Evolutionary conservation across 2,329 filamentous ascomycete genomes (phyloP), one percentile per base, ranked within the genome.

Genomic region (Paecilomyces variotii): DNA sequence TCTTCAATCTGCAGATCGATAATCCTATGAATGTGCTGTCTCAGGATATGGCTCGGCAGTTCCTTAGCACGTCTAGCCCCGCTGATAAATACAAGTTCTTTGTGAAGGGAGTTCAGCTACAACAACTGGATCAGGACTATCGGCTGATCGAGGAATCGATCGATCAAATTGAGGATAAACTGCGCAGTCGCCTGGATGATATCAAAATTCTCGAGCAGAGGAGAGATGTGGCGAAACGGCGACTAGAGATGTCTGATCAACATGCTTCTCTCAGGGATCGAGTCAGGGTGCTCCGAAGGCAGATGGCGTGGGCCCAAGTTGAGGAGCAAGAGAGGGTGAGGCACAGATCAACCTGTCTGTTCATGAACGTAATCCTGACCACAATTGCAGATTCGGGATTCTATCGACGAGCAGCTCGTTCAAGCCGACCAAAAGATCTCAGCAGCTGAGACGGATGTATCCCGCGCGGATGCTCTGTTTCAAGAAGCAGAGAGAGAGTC

Each of bases 11-110:
- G 50, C 93, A 97, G 72, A 91, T 99, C 59, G 93, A 97, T 70
- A 99, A 99, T 66, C 94, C 94, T 0, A 87, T 99, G 78, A 97
- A 95, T 60, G 89, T 97, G 5, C 81, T 99, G 19, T 96, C 92
- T 0, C 94, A 99, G 73, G 94, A 99, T 70, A 91, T 92, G 74
- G 94, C 94, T 10, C 86, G 94, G 10, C 89, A 96, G 59, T 99
- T 99, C 67, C 82, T 99, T 51, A 96, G 93, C 68, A 84, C 87
- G 35, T 93, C 94, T 11, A 89, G 86, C 2, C 84, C 91, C 0
- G 78, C 84, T 2, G 87, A 93, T 60, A 99, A 99, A 72, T 99
- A 97, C 80, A 94, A 90, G 65, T 97, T 97, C 68, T 99, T 99
- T 70, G 84, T 96, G 60, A 91, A 92, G 66, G 94, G 94, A 27